These are phyloP conservation scores for Aspergillus puulaauensis DNA, from an alignment of 2,329 filamentous ascomycete genomes.

Conservation along the genomic window DNA sequence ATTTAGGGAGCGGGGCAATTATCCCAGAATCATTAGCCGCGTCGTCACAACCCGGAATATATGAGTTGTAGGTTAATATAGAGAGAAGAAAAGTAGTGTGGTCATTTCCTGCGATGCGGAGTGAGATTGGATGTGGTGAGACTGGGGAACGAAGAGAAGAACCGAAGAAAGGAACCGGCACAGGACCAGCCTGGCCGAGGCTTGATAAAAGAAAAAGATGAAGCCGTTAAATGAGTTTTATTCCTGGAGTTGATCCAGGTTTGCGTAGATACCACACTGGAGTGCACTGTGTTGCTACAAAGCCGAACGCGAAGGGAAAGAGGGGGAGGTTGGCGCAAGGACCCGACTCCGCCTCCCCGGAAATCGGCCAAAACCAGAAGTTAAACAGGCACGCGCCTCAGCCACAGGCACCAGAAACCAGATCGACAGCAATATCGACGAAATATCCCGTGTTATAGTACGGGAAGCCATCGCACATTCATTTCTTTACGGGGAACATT, in stretches of 20 bases:
- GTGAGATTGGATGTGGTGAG: conserved; percentile 15
- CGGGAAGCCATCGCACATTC: background rate
- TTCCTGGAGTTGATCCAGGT: background rate
- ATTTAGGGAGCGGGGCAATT: background rate
- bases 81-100: background rate
- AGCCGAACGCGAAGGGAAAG: background rate
- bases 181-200: conserved; percentile 37
- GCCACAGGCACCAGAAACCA: background rate
- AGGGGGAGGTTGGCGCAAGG: background rate
- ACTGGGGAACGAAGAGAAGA: conserved; percentile 7
- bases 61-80: conserved; percentile 1
- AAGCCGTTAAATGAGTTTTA: background rate
- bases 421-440: background rate
- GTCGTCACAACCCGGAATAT: conserved; percentile 2
- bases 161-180: conserved; percentile 8
- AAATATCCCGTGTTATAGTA: background rate
- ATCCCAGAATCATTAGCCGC: background rate
- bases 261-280: background rate
- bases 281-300: background rate
- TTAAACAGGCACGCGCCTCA: background rate
- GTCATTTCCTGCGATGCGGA: conserved; percentile 11
- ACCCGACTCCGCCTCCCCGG: conserved; percentile 11
- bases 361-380: conserved; percentile 16
- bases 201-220: conserved; percentile 5
- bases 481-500: background rate